Evolutionary conservation across 495 filamentous ascomycete species (phyloP).

Genomic region (Penicillium alfredii): DNA sequence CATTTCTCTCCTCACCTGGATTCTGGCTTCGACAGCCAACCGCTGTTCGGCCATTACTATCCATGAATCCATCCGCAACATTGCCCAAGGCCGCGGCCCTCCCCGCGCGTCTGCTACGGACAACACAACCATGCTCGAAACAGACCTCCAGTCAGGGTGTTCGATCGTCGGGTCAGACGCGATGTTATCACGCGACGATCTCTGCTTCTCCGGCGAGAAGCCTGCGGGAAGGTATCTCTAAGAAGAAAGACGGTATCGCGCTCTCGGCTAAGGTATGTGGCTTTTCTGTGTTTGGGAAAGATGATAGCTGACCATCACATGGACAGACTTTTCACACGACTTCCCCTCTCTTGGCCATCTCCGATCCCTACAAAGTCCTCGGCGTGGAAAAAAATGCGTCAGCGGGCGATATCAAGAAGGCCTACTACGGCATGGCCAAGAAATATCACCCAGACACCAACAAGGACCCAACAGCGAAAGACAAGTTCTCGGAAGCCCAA

Average conservation of each 20-base stretch:
- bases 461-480: conserved; percentile 85
- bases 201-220: conserved; percentile 19
- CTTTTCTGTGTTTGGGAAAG: not conserved
- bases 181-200: conserved; percentile 25
- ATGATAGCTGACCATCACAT: conserved; percentile 7
- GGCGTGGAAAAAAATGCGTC: conserved; percentile 78
- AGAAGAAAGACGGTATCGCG: conserved; percentile 13
- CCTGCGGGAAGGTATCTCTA: conserved; percentile 21
- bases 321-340: conserved; percentile 73
- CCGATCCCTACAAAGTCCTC: conserved; percentile 80
- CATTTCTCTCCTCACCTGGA: too few species aligned
- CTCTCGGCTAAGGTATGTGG: conserved; percentile 29
- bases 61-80: conserved; percentile 39
- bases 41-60: conserved; percentile 16
- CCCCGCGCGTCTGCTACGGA: conserved; percentile 39
- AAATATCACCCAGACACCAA: conserved; percentile 98
- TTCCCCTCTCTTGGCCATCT: conserved; percentile 50
- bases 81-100: conserved; percentile 44
- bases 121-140: conserved; percentile 34
- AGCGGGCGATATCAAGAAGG: conserved; percentile 91
- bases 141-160: conserved; percentile 18
- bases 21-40: too few species aligned
- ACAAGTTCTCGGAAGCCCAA: conserved; percentile 89
- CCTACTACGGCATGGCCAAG: conserved; percentile 96
- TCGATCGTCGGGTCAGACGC: conserved; percentile 20